phyloP scores from a whole-genome alignment of 116 monocot genomes.

The Zostera marina region DNA sequence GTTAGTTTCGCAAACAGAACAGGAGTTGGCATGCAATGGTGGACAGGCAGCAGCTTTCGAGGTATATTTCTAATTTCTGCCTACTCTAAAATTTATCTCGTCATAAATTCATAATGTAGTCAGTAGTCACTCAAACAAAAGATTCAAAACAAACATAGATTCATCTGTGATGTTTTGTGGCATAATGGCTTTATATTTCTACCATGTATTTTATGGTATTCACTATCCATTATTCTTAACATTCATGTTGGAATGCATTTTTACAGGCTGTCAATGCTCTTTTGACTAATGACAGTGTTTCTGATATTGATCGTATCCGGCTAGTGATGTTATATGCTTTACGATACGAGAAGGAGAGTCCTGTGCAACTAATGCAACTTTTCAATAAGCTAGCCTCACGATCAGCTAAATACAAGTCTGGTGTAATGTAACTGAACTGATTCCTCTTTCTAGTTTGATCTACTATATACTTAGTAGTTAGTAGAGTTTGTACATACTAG shows the following conservation, averaged over 20 bases:
- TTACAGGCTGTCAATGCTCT: constrained; percentile 85
- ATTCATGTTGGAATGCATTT: constrained; percentile 5
- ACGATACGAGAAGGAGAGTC: constrained; percentile 98
- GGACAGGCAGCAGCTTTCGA: constrained; percentile 97
- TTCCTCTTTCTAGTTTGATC: constrained; percentile 4
- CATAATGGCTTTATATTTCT: background rate
- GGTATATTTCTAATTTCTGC: constrained; percentile 15
- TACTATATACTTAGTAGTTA: background rate
- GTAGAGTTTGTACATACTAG: background rate
- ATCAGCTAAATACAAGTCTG: constrained; percentile 93
- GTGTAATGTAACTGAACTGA: constrained; percentile 74
- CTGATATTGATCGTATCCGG: constrained; percentile 74
- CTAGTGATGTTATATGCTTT: constrained; percentile 94
- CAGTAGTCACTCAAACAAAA: background rate
- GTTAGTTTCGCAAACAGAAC: constrained; percentile 95
- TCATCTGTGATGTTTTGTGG: background rate
- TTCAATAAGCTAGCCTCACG: constrained; percentile 91
- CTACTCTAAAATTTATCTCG: background rate
- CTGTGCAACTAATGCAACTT: constrained; percentile 97
- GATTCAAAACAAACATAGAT: background rate
- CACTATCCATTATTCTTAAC: background rate
- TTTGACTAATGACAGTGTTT: constrained; percentile 76
- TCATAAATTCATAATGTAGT: background rate
- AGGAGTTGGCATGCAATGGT: constrained; percentile 95
- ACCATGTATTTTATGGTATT: background rate